Evolutionary conservation across 2,329 filamentous ascomycete genomes (phyloP), one percentile per base, ranked within the genome.

Genomic region (Pseudocercospora fijiensis): DNA sequence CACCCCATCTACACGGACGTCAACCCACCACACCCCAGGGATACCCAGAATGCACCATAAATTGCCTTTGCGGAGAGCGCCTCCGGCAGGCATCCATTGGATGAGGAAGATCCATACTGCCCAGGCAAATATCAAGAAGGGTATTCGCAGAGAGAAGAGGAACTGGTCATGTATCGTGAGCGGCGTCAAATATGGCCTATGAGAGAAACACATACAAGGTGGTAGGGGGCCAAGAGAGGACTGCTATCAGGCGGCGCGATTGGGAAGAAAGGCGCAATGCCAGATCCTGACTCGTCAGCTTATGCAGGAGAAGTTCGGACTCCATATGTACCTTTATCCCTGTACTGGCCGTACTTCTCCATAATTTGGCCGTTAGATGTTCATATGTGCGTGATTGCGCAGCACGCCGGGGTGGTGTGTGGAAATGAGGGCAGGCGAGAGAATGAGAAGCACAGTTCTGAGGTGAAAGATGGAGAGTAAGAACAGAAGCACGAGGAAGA

Each of bases 1-100:
- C 60, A 99, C 95, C 63, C 94, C 94, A 76, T 99, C 95, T 69
- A 99, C 91, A 77, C 97, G 94, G n/a, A 99, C 82, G 78, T 99
- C 95, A 62, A 97, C 89, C 94, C 94, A 98, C 92, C 93, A 98
- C 63, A 99, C 91, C 27, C 95, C 94, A 0, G 93, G 92, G 64
- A 96, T 90, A 41, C 88, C 90, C 70, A 99, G 85, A 69, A 98
- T 85, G 65, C 87, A 85, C 94, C 95, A 98, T 59, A 98, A 80
- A 56, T 92, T 86, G 11, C 90, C 86, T 79, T 98, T 98, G 73
- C 92, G 92, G 49, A 88, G 79, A 33, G 88, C 73, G 8, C 84
- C 83, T 1, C 86, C 87, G 9, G 90, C 82, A 0, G 92, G 92
- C 13, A 96, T 85, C 84, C 89, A 90, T 79, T 94, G 91, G 57